Evolutionary conservation across 2,329 filamentous ascomycete genomes (phyloP).

Genomic region (Paecilomyces formosus): DNA sequence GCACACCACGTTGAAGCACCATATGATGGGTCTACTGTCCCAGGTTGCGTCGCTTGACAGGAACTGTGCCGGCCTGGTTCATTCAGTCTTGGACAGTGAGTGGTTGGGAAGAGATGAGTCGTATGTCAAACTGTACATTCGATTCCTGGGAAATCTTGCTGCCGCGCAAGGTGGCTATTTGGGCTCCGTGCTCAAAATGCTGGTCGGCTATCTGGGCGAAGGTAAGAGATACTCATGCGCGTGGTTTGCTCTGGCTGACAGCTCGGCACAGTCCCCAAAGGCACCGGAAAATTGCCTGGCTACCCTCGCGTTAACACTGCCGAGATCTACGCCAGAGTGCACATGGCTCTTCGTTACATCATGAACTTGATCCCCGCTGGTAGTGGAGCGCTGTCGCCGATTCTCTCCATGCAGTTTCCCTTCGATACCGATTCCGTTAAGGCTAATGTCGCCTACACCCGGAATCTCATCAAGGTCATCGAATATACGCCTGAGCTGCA

Average conservation of each 20-base stretch:
- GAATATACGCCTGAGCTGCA: constrained; percentile 71
- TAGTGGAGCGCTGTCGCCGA: constrained; percentile 58
- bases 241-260: constrained; percentile 3
- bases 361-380: constrained; percentile 76
- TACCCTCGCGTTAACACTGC: constrained; percentile 53
- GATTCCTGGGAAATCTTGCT: constrained; percentile 57
- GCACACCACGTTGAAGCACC: constrained; percentile 47
- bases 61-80: constrained; percentile 51
- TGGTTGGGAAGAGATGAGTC: constrained; percentile 56
- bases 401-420: constrained; percentile 65
- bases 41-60: constrained; percentile 49
- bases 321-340: constrained; percentile 64
- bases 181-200: constrained; percentile 65
- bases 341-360: constrained; percentile 67
- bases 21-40: constrained; percentile 52
- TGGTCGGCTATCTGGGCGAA: constrained; percentile 68
- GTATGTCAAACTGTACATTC: constrained; percentile 50
- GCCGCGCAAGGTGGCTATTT: constrained; percentile 79
- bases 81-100: constrained; percentile 50
- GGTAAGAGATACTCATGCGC: constrained; percentile 29
- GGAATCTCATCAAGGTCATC: constrained; percentile 71
- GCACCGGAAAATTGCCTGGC: constrained; percentile 46
- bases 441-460: constrained; percentile 78
- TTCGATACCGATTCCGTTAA: constrained; percentile 68
- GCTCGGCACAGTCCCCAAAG: constrained; percentile 41